phyloP scores from a whole-genome alignment of 805 yeast genomes.

The Saccharomycodes ludwigii region DNA sequence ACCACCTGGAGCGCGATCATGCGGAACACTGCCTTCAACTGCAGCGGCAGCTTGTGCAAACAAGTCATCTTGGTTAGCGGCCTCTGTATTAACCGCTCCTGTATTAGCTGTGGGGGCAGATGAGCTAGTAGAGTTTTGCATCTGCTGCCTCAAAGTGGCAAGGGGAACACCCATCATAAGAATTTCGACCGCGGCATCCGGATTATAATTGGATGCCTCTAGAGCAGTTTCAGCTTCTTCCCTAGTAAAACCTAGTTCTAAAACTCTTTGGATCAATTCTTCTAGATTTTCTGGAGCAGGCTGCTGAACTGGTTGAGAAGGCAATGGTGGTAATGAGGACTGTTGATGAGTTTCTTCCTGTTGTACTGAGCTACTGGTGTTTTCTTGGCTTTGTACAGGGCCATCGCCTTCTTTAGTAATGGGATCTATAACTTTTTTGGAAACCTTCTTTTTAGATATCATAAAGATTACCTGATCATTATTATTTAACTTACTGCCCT shows the following conservation, averaged over 20 bases:
- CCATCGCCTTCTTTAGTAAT: slow-evolving; percentile 15
- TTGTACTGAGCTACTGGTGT: slow-evolving; percentile 14
- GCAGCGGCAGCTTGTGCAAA: slow-evolving; percentile 34
- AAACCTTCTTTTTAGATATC: slow-evolving; percentile 49
- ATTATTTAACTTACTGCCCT: slow-evolving; percentile 63
- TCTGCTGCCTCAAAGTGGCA: slow-evolving; percentile 13
- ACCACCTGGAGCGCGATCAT: slow-evolving; percentile 4
- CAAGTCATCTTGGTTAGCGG: slow-evolving; percentile 27
- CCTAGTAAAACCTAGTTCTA: slow-evolving; percentile 94
- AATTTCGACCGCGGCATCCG: slow-evolving; percentile 96
- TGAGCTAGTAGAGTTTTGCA: too few species aligned
- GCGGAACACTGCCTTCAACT: too few species aligned
- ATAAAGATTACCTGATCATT: slow-evolving; percentile 84
- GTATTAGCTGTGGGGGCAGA: slow-evolving; percentile 13
- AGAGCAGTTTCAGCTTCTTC: slow-evolving; percentile 80
- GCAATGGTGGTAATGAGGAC: slow-evolving; percentile 11
- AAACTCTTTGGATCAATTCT: slow-evolving; percentile 64
- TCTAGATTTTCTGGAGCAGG: slow-evolving; percentile 19
- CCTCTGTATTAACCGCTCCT: slow-evolving; percentile 13
- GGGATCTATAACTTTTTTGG: slow-evolving; percentile 16
- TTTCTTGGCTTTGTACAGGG: slow-evolving; percentile 1
- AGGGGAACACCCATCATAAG: slow-evolving; percentile 85
- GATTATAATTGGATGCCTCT: slow-evolving; percentile 92
- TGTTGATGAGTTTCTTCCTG: too few species aligned
- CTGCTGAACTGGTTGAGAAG: slow-evolving; percentile 2